Base-by-base conservation (phyloP, 106 monocot genomes). In the Amphibolis antarctica region DNA sequence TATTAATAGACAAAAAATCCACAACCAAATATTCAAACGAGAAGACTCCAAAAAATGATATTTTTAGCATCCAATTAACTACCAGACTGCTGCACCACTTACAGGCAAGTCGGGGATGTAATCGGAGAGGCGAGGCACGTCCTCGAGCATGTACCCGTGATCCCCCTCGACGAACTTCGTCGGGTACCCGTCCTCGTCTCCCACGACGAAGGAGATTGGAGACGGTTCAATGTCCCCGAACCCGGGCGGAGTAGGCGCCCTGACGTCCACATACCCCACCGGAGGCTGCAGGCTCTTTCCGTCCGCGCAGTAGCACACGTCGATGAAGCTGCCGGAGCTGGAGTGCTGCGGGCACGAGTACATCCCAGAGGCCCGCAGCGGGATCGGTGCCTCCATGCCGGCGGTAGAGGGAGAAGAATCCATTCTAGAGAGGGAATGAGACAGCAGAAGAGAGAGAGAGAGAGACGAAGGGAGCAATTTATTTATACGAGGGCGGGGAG, bases 101-200 rank as follows among this genome's bases (percentile, higher is more conserved):
- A 89, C 89, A 26, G 71, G 72, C 25, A 85, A 74, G 29, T 69
- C 60, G 13, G 72, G 75, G 11, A 89, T 66, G 59, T 77, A 85
- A 68, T 85, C 89, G 42, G 75, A 53, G 52, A 89, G 60, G 53
- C 85, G 89, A 3, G 89, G 89, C 26, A 89, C 89, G 49, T 89
- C 89, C 59, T 89, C 85, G 28, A 85, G 75, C 26, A 85, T 77
- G 47, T 77, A 89, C 5, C 89, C 89, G 18, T 57, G 44, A 0
- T 89, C 85, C 15, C 89, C 85, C 12, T 9, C 20, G 0, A 85
- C 68, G 46, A 85, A 15, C 48, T 1, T 65, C 47, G 44, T 44
- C 18, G 15, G 18, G 23, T 65, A 28, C 20, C 13, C 24, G 6
- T 65, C 64, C 4, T 46, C 46, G 5, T 65, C 64, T 1, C 26